These are phyloP conservation scores for Populus pruinosa DNA, from an alignment of 345 rosid species.

Conservation along the genomic window DNA sequence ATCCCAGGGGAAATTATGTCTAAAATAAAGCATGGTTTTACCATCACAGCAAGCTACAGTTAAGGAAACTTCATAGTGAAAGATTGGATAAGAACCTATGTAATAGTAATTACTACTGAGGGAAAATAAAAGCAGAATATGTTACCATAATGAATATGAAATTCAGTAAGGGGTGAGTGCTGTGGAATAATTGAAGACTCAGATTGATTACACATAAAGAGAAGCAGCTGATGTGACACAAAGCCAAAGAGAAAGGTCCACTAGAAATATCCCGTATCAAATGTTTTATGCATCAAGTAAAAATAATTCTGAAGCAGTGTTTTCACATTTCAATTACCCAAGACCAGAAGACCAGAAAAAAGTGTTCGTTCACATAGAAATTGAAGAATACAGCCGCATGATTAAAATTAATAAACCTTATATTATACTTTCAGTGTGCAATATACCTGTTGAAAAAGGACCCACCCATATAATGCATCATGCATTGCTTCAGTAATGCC, in stretches of 20 bases:
- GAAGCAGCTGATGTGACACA: not conserved
- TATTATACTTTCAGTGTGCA: not conserved
- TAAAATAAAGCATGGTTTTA: not conserved
- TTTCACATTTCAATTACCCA: no score
- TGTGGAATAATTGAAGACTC: not conserved
- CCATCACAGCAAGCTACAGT: not conserved
- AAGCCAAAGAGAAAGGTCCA: not conserved
- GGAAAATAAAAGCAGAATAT: not conserved
- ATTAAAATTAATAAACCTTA: not conserved
- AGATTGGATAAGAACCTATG: not conserved
- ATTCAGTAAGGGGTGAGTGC: not conserved
- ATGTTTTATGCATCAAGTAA: no score
- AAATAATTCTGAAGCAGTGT: no score
- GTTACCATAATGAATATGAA: not conserved
- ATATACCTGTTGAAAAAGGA: constrained; percentile 81
- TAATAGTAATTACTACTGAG: not conserved
- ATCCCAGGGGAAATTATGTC: not conserved
- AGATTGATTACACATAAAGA: not conserved
- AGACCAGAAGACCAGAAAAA: not conserved
- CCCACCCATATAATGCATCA: constrained; percentile 75
- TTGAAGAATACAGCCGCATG: not conserved
- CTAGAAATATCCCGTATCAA: no score
- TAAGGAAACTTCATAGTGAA: not conserved
- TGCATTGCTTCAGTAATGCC: constrained; percentile 87
- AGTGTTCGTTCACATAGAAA: not conserved